Conservation (phyloP, 129 eudicot species). For the Lonicera japonica region DNA sequence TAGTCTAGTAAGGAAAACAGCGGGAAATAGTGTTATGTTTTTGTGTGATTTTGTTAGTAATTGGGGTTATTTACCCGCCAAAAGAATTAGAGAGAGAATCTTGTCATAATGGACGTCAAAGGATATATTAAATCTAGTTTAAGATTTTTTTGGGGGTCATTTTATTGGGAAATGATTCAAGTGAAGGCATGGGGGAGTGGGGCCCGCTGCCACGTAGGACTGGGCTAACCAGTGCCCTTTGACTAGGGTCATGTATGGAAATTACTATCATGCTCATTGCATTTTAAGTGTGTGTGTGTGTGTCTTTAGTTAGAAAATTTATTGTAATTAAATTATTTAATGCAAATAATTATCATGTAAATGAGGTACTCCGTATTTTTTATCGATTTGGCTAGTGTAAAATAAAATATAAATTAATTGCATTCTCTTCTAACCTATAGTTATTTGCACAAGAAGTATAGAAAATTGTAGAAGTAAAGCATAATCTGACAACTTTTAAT, state of each 20-base stretch:
- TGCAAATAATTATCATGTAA: too few species aligned
- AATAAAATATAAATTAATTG: too few species aligned
- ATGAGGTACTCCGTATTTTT: too few species aligned
- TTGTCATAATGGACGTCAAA: slow-evolving; percentile 31
- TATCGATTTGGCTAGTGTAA: too few species aligned
- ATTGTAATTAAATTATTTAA: too few species aligned
- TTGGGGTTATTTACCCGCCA: slow-evolving; percentile 23
- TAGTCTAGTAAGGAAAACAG: slow-evolving; percentile 22
- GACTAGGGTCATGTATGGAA: slow-evolving; percentile 12
- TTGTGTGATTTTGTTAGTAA: slow-evolving; percentile 7
- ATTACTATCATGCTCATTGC: too few species aligned
- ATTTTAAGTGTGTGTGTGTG: too few species aligned
- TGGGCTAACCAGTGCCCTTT: slow-evolving; percentile 17
- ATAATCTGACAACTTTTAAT: too few species aligned
- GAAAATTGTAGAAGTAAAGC: too few species aligned
- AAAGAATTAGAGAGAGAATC: slow-evolving; percentile 27
- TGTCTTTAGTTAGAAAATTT: too few species aligned
- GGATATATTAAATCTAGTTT: slow-evolving; percentile 34
- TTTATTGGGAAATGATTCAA: slow-evolving; percentile 14
- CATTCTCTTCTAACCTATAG: too few species aligned
- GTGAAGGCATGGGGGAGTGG: slow-evolving; percentile 12
- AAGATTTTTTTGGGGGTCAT: slow-evolving; percentile 15
- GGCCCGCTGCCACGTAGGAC: neutral
- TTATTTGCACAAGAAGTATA: too few species aligned
- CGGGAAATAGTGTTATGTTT: slow-evolving; percentile 37